Evolutionary conservation across 2,329 filamentous ascomycete genomes (phyloP), one percentile per base, ranked within the genome.

Genomic region (Calonectria crousiana): DNA sequence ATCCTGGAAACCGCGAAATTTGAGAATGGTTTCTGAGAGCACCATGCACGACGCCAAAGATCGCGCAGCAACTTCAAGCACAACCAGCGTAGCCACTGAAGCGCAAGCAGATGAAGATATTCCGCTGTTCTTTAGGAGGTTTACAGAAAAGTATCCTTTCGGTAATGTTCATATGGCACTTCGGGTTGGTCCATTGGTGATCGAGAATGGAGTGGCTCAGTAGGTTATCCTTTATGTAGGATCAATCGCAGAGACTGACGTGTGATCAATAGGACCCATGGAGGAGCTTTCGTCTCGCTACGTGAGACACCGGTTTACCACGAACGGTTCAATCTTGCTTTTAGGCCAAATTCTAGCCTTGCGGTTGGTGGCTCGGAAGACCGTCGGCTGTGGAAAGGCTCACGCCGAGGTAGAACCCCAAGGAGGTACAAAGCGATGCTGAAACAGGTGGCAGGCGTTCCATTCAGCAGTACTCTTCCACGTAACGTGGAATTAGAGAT

Each of bases 91-190:
- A 8, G 56, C 56, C 23, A 62, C 34, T 11, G 56, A 62, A 36
- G 56, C 56, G 5, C 34, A 62, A 34, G 56, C 56, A 26, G 56
- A 62, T 28, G 32, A 62, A 36, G 56, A 62, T 16, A 62, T 62
- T 26, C 56, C 56, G 14, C 5, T 62, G 1, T 62, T 62, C 36
- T 62, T 62, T 23, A 62, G 56, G 56, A 34, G 36, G 23, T 62
- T 62, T 30, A 30, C 56, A 10, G 56, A 78, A 30, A 80, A 81
- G 53, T 81, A 85, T 74, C 85, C 84, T 0, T 86, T 82, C 69
- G 83, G 82, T 2, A 84, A 86, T 67, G 83, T 86, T 3, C 85
- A 86, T 53, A 86, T 86, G 84, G 83, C 82, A 13, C 78, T 87
- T 9, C 81, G 84, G 0, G 69, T 87, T 36, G 85, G 86, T 0